These are phyloP conservation scores for Trichoderma sp. DNA, from an alignment of 2,329 filamentous ascomycete species.

Conservation along the genomic window DNA sequence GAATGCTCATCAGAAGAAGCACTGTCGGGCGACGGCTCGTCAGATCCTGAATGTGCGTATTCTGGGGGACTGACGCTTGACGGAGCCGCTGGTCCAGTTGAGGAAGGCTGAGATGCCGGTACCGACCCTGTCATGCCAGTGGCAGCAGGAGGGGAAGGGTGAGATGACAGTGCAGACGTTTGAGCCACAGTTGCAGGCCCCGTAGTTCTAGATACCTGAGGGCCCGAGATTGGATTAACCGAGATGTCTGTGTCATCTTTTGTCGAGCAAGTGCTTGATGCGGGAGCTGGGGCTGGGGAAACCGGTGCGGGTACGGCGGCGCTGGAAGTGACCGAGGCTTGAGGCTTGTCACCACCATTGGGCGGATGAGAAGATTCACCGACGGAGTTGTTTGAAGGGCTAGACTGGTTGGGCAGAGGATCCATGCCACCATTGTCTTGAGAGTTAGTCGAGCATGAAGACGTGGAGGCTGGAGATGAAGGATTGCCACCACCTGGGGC, in stretches of 20 bases:
- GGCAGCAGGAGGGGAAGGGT: background rate
- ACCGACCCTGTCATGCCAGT: background rate
- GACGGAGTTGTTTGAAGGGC: background rate
- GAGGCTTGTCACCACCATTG: background rate
- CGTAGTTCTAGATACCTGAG: background rate
- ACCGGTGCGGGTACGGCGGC: background rate
- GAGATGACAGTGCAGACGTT: background rate
- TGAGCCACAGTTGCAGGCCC: background rate
- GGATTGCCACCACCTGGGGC: background rate
- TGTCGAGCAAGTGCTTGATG: slow-evolving; percentile 1
- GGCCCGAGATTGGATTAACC: background rate
- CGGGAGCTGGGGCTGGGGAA: background rate
- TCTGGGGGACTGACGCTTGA: background rate
- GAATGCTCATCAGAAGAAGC: too few relatives aligned
- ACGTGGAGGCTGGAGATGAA: background rate
- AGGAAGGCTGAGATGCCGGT: background rate
- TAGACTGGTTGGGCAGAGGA: background rate
- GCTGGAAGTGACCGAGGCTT: background rate
- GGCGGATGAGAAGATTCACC: background rate
- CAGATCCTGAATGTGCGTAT: background rate
- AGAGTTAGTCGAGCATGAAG: background rate
- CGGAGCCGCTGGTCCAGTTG: background rate
- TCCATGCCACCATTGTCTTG: background rate
- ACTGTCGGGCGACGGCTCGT: background rate
- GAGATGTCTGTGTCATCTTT: background rate